Conservation (phyloP, 306 rosid genomes). For the Castanea mollissima region DNA sequence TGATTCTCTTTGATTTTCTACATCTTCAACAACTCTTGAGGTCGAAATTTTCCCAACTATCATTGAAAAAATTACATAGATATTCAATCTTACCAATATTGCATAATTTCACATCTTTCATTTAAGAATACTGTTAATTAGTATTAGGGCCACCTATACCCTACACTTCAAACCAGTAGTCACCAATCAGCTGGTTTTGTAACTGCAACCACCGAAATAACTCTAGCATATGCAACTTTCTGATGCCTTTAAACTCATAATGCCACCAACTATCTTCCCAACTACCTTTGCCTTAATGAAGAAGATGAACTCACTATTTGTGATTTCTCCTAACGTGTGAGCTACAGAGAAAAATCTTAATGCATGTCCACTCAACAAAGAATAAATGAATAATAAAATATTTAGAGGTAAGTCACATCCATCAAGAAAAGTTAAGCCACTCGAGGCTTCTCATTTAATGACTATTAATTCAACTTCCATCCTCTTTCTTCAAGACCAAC, state of each 20-base stretch:
- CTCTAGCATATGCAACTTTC: constrained; percentile 54
- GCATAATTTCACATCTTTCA: background rate
- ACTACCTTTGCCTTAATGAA: background rate
- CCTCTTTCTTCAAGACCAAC: constrained; percentile 51
- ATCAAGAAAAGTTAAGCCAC: constrained; percentile 8
- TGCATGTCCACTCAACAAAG: background rate
- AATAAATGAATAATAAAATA: background rate
- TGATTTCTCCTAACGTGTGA: background rate
- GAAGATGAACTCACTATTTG: background rate
- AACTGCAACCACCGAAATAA: constrained; percentile 61
- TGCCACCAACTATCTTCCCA: constrained; percentile 24
- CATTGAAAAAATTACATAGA: background rate
- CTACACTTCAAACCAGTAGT: constrained; percentile 9
- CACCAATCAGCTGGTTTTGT: background rate
- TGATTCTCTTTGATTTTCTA: background rate
- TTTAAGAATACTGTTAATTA: background rate
- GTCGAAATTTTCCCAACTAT: background rate
- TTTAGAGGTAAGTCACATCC: background rate
- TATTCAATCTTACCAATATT: background rate
- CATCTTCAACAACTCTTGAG: background rate
- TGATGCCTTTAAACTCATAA: constrained; percentile 9
- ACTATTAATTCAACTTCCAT: constrained; percentile 52
- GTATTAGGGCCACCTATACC: constrained; percentile 11
- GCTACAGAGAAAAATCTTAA: background rate
- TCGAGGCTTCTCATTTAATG: constrained; percentile 50